Percentiles rank a stretch among this genome's conserved stretches.
Evolutionary conservation across 306 rosid species (phyloP).

Genomic region (Prunus mira): DNA sequence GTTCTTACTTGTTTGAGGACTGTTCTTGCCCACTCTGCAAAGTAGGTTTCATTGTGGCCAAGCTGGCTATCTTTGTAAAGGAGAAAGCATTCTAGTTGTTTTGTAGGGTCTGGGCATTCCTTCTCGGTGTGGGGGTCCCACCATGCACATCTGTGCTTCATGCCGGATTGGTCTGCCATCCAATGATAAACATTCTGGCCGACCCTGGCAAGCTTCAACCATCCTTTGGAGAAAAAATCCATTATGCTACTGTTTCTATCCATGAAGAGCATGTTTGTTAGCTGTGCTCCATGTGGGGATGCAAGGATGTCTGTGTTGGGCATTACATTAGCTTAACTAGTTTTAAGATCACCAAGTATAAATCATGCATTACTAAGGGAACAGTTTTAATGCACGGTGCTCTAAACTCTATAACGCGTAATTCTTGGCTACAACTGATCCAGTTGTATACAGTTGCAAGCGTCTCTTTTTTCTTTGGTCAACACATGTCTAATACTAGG

Average conservation of each 20-base stretch:
- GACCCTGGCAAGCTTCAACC: slow-evolving; percentile 34
- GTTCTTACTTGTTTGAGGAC: slow-evolving; percentile 11
- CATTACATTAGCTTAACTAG: slow-evolving; percentile 36
- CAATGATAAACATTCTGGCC: slow-evolving; percentile 32
- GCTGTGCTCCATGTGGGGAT: slow-evolving; percentile 40
- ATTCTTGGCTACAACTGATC: too few relatives aligned
- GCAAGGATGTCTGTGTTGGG: slow-evolving; percentile 26
- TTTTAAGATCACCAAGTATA: not conserved
- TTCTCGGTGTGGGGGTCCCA: slow-evolving; percentile 4
- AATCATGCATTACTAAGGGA: not conserved
- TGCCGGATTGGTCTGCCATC: slow-evolving; percentile 33
- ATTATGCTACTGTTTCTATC: slow-evolving; percentile 31
- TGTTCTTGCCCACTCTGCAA: slow-evolving; percentile 29
- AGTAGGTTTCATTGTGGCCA: slow-evolving; percentile 32
- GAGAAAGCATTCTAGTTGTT: slow-evolving; percentile 13
- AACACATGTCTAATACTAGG: not conserved
- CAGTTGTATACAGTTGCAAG: not conserved
- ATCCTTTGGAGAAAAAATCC: slow-evolving; percentile 39
- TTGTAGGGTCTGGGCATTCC: slow-evolving; percentile 19
- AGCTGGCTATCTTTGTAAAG: slow-evolving; percentile 27
- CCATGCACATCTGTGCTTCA: slow-evolving; percentile 34
- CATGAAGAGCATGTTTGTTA: slow-evolving; percentile 33
- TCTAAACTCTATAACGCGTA: not conserved
- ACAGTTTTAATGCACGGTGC: not conserved
- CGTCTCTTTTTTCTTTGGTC: not conserved